Evolutionary conservation across 345 rosid genomes (phyloP).

Genomic region (Linum tenue): DNA sequence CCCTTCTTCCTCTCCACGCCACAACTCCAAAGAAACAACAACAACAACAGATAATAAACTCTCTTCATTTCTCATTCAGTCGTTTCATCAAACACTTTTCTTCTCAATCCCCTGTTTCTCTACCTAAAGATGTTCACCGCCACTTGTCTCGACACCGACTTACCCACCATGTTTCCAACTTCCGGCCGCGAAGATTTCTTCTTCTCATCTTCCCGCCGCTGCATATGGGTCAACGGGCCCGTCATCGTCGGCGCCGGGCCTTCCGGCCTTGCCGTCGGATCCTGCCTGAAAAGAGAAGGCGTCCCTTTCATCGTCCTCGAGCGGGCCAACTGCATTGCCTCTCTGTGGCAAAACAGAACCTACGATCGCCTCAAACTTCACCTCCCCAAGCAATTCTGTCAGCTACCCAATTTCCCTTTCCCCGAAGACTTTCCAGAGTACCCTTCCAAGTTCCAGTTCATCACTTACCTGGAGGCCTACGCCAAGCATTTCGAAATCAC

Average conservation of each 20-base stretch:
- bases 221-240: slow-evolving; percentile 2
- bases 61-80: no score
- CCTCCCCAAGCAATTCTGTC: slow-evolving; percentile 5
- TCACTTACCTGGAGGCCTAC: background rate
- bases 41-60: no score
- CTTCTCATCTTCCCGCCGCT: background rate
- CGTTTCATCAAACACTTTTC: no score
- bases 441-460: background rate
- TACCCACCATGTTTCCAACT: no score
- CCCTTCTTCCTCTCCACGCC: no score
- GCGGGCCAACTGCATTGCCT: background rate
- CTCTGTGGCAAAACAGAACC: background rate
- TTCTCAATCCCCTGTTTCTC: no score
- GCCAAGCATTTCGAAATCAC: background rate
- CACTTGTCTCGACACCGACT: no score
- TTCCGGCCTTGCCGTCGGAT: background rate
- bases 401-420: slow-evolving; percentile 1
- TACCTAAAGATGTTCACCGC: no score
- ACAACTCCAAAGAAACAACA: no score
- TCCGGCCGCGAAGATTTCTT: slow-evolving; percentile 1
- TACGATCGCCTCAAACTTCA: slow-evolving; percentile 2
- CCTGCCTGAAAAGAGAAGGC: background rate
- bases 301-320: background rate
- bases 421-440: slow-evolving; percentile 1
- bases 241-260: background rate